Evolutionary conservation across 768 basidiomycete genomes (phyloP), one percentile per base, ranked within the genome.

Genomic region (Boletus rubroflammeus): DNA sequence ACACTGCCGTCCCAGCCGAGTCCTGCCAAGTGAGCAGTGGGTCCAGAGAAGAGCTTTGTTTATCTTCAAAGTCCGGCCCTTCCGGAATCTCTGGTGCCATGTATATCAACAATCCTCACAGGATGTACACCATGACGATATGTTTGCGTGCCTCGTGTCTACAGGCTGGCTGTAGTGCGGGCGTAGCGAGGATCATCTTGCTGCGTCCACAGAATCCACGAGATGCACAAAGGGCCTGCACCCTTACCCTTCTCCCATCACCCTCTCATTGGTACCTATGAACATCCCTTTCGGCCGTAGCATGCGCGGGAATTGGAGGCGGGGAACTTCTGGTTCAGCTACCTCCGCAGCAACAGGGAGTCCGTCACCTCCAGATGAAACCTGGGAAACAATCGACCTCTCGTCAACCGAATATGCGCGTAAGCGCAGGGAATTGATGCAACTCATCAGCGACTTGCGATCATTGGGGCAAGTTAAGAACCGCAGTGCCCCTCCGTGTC

Each of bases 401-500:
- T 58, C 72, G 6, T 65, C 68, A 1, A 67, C 57, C 8, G 73
- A 73, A 29, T 80, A 80, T 66, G 76, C 76, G 0, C 67, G 66
- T 9, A 71, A 54, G 34, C 72, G 78, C 38, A 69, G 62, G 39
- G 72, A 75, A 51, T 50, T 79, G 14, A 73, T 79, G 63, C 63
- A 68, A 17, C 60, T 81, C 5, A 61, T 72, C 29, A 70, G 60
- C 19, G 71, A 73, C 31, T 64, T 81, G n/a, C 58, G 69, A 0
- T 72, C 65, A 6, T 55, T 80, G 43, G 80, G 79, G 80, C 66
- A 63, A 31, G 65, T 63, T 15, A 2, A 17, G 6, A 44, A 28
- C 14, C 9, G 2, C 21, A 7, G 28, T 28, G 6, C 11, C 21
- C 42, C 38, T 47, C 21, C 19, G 6, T 17, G 10, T 14, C n/a